These are phyloP conservation scores for Phoma sp. DNA, from an alignment of 2,329 filamentous ascomycete species.

Conservation along the genomic window DNA sequence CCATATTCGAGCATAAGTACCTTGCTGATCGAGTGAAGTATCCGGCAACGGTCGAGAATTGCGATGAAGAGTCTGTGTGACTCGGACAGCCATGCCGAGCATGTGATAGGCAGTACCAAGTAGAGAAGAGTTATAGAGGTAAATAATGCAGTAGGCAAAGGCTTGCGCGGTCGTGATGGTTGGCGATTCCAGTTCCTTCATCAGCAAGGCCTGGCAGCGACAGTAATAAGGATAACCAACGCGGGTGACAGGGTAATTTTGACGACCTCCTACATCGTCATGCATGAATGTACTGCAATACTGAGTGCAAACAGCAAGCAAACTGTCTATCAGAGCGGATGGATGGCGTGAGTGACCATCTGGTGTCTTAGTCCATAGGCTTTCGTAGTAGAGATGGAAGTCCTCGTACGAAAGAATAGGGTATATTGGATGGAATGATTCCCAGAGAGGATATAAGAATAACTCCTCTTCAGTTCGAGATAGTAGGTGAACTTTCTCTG, in stretches of 20 bases:
- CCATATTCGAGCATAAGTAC: neutral
- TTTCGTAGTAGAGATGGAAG: conserved; percentile 5
- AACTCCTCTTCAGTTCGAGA: conserved; percentile 11
- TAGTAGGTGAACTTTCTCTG: neutral
- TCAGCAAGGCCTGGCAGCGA: conserved; percentile 7
- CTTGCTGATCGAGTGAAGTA: neutral
- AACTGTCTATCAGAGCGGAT: conserved; percentile 6
- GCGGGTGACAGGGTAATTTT: conserved; percentile 1
- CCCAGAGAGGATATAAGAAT: conserved; percentile 10
- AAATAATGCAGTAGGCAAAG: conserved; percentile 6
- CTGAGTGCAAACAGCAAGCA: conserved; percentile 9
- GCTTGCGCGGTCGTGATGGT: conserved; percentile 4
- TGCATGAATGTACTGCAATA: conserved; percentile 10
- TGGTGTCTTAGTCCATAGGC: conserved; percentile 3
- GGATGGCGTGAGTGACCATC: conserved; percentile 3
- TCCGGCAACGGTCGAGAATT: neutral
- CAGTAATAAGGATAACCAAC: conserved; percentile 10
- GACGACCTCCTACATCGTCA: neutral
- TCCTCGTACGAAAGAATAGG: conserved; percentile 10
- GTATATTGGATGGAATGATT: conserved; percentile 11
- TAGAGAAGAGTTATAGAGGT: conserved; percentile 8
- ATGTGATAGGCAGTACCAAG: conserved; percentile 9
- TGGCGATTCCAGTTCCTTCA: conserved; percentile 6
- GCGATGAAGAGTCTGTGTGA: conserved; percentile 3
- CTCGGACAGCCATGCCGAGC: conserved; percentile 8